These are phyloP conservation scores for Schizothecium vesticola DNA, from an alignment of 495 filamentous ascomycete genomes.

Conservation along the genomic window DNA sequence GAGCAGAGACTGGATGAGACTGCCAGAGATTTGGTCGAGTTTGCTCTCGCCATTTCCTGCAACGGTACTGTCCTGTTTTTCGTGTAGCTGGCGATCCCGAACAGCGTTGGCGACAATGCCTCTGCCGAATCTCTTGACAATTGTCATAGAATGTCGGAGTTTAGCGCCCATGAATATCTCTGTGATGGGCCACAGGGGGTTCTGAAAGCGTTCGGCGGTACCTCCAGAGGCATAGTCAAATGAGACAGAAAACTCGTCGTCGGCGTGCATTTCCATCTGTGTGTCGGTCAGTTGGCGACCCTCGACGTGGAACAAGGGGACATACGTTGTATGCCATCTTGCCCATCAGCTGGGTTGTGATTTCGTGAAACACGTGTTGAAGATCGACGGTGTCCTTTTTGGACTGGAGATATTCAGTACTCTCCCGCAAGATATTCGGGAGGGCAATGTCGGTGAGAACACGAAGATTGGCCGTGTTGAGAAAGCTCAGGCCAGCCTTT, in stretches of 20 bases:
- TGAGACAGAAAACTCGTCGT: slow-evolving; percentile 49
- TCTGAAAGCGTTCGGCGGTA: slow-evolving; percentile 57
- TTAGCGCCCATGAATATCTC: slow-evolving; percentile 44
- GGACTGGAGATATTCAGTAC: slow-evolving; percentile 29
- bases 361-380: slow-evolving; percentile 52
- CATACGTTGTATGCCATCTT: slow-evolving; percentile 55
- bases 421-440: slow-evolving; percentile 44
- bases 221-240: slow-evolving; percentile 55
- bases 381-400: slow-evolving; percentile 38
- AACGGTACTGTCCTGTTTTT: neutral
- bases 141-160: slow-evolving; percentile 41
- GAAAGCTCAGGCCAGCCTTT: slow-evolving; percentile 54
- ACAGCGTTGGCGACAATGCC: slow-evolving; percentile 48
- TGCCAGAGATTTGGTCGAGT: slow-evolving; percentile 44
- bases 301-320: neutral
- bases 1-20: slow-evolving; percentile 52
- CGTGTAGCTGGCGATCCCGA: slow-evolving; percentile 19
- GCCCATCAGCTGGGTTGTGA: slow-evolving; percentile 57
- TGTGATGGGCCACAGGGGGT: slow-evolving; percentile 53
- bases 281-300: neutral
- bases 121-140: slow-evolving; percentile 46
- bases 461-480: slow-evolving; percentile 50
- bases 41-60: slow-evolving; percentile 16
- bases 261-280: slow-evolving; percentile 56
- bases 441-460: slow-evolving; percentile 52